phyloP scores from a whole-genome alignment of 2,329 filamentous ascomycete species.

The Xylariaceae sp. region DNA sequence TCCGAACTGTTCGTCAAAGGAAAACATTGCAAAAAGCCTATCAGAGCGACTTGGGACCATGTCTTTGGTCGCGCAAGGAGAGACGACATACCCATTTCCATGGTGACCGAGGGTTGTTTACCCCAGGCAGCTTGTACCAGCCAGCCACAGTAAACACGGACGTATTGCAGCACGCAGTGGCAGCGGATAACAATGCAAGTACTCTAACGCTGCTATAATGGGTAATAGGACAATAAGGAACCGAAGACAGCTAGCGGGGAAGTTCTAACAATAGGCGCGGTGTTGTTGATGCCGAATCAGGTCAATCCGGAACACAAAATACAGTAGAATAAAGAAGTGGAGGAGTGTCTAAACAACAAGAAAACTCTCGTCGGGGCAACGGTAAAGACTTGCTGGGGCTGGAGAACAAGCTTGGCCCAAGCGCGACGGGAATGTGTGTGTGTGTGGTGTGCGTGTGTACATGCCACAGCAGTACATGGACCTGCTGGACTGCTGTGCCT shows the following conservation, averaged over 20 bases:
- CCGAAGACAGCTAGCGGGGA: slow-evolving; percentile 14
- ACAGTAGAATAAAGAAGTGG: slow-evolving; percentile 20
- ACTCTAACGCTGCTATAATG: slow-evolving; percentile 5
- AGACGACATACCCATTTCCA: slow-evolving; percentile 24
- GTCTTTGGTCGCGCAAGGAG: not conserved
- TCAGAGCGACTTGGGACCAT: not conserved
- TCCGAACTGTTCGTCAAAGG: too few species aligned
- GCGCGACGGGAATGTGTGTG: slow-evolving; percentile 1
- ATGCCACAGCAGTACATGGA: too few species aligned
- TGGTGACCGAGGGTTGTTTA: slow-evolving; percentile 28
- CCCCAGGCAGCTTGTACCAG: slow-evolving; percentile 21
- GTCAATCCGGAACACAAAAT: slow-evolving; percentile 18
- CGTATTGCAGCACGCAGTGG: slow-evolving; percentile 5
- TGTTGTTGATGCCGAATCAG: slow-evolving; percentile 17
- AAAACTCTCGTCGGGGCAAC: slow-evolving; percentile 30
- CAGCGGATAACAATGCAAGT: slow-evolving; percentile 5
- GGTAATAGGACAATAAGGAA: slow-evolving; percentile 5
- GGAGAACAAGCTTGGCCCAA: not conserved
- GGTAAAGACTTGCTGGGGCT: slow-evolving; percentile 13
- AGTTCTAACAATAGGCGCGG: slow-evolving; percentile 10
- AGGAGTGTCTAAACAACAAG: slow-evolving; percentile 27
- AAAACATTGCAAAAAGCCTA: too few species aligned
- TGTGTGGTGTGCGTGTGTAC: not conserved
- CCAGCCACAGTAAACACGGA: slow-evolving; percentile 25
- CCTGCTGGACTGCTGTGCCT: too few species aligned